Evolutionary conservation across 306 rosid species (phyloP), one percentile per base, ranked within the genome.

Genomic region (Elaeagnus macrophylla): DNA sequence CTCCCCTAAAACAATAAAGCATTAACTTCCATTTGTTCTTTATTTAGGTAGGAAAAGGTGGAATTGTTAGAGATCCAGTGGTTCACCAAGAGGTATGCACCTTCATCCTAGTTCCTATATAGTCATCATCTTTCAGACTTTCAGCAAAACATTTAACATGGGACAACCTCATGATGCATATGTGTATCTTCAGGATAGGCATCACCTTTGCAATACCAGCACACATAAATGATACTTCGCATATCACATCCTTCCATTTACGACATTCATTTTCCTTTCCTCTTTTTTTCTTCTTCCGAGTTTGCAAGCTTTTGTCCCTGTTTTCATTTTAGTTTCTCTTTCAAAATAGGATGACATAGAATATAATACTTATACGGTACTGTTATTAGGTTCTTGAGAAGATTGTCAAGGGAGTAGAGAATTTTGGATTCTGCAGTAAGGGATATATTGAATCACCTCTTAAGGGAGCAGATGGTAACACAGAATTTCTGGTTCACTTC

Each of bases 371-470:
- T 57, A 43, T 36, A 7, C 39, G 35, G 36, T 44, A 52, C 48
- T 57, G 42, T 53, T 45, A 59, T 63, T 65, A 82, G 97, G 96
- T 91, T 49, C 88, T 84, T 40, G 95, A 81, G 67, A 91, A 64
- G 76, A 91, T 86, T 48, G 82, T 81, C 59, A 78, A 75, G 51
- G 96, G 95, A 17, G 93, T 86, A 3, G 94, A 86, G 78, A 75
- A 73, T 41, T 77, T 77, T 37, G 97, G 95, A 65, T 84, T 86
- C 76, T 70, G 71, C 65, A 70, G 81, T 74, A 69, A 73, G 68
- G 97, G 97, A 16, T 82, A 85, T 95, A 79, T 83, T 8, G 87
- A 84, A 65, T 91, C 97, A 54, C 97, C 97, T 57, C 78, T 91
- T 50, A 91, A 82, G 69, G 97, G 96, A 19, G 94, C 93, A 0